A percentile compares a stretch with the other conserved stretches of the same genome.
These are phyloP conservation scores for Miamiensis avidus DNA, from an alignment of 169 alveolate genomes.

Conservation along the genomic window DNA sequence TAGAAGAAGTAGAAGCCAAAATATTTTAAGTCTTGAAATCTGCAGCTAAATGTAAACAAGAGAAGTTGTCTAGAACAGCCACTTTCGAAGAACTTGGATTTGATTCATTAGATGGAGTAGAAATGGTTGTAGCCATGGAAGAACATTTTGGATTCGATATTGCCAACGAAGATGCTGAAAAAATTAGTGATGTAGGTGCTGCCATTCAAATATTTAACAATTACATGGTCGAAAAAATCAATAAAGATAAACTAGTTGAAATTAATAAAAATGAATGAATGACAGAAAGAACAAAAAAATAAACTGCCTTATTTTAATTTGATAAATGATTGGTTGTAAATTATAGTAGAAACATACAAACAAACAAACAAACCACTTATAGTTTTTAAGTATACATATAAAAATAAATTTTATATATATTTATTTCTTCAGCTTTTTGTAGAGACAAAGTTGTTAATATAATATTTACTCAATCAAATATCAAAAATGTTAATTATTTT, in stretches of 20 bases:
- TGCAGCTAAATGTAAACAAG: conserved; percentile 66
- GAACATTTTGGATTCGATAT: conserved; percentile 67
- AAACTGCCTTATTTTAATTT: no score
- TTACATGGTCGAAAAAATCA: conserved; percentile 29
- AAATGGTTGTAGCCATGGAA: conserved; percentile 69
- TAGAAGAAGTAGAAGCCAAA: conserved; percentile 63
- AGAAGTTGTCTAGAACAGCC: conserved; percentile 56
- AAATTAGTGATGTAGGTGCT: conserved; percentile 53
- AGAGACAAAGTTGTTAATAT: no score
- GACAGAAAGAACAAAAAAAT: no score
- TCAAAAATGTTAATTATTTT: no score
- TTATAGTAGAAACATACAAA: no score
- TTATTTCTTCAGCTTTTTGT: no score
- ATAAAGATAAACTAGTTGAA: background rate
- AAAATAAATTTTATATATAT: no score
- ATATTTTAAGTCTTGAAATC: conserved; percentile 60
- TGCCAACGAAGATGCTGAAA: conserved; percentile 66
- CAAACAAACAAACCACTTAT: no score
- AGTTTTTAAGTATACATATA: no score
- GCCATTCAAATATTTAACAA: conserved; percentile 64
- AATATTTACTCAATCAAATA: no score
- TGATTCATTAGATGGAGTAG: conserved; percentile 70
- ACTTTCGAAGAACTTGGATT: conserved; percentile 74
- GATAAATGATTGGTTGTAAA: no score
- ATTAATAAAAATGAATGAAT: no score